phyloP scores from a whole-genome alignment of 345 rosid species.

The Toxicodendron radicans region DNA sequence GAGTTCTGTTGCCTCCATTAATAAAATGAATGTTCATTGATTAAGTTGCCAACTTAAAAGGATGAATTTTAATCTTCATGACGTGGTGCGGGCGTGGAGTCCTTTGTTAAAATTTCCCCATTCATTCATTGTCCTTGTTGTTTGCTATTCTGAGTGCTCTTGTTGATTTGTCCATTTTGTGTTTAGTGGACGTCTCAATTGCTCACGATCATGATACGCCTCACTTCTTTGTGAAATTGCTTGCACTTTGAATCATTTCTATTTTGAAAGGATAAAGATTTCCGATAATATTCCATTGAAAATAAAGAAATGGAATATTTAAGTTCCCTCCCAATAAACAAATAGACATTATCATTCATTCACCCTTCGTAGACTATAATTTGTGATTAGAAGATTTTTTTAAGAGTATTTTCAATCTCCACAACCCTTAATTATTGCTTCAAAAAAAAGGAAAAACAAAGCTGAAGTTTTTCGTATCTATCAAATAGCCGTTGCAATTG shows the following conservation, averaged over 20 bases:
- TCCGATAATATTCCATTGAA: neutral
- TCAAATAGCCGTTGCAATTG: neutral
- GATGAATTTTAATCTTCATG: neutral
- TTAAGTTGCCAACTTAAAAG: neutral
- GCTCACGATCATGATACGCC: neutral
- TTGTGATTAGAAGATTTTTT: neutral
- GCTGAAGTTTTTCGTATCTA: neutral
- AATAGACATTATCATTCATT: neutral
- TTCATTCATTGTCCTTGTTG: neutral
- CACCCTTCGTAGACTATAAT: neutral
- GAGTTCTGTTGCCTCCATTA: neutral
- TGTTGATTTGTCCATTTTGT: constrained; percentile 1
- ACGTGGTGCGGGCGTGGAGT: neutral
- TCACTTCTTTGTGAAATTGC: neutral
- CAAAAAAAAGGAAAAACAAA: neutral
- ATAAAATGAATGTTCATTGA: neutral
- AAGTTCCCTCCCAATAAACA: neutral
- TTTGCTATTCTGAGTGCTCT: neutral
- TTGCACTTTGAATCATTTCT: neutral
- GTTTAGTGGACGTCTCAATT: neutral
- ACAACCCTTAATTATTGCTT: neutral
- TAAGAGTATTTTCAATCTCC: too few species aligned
- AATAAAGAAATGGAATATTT: neutral
- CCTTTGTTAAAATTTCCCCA: neutral
- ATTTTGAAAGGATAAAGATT: neutral